phyloP scores from a whole-genome alignment of 73 alveolate species.

The Tetrahymena malaccensis region DNA sequence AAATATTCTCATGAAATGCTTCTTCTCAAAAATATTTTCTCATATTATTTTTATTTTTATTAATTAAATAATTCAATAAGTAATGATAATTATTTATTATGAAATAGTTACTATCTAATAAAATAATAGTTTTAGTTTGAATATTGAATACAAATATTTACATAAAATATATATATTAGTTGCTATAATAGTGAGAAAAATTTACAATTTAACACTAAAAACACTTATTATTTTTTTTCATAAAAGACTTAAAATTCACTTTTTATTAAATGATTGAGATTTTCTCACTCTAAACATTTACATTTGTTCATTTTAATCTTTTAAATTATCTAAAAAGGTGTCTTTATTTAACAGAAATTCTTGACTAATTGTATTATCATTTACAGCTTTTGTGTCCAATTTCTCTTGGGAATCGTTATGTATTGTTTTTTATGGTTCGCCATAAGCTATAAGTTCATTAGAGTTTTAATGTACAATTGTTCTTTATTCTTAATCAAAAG shows the following conservation, averaged over 20 bases:
- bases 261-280: neutral
- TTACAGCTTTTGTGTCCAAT: neutral
- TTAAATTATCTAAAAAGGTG: neutral
- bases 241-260: neutral
- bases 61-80: too few species aligned
- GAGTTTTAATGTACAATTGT: neutral
- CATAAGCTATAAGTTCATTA: neutral
- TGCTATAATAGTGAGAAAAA: too few species aligned
- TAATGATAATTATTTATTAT: too few species aligned
- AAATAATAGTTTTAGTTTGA: too few species aligned
- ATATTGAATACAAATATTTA: too few species aligned
- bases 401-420: neutral
- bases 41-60: too few species aligned
- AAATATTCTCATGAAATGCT: too few species aligned
- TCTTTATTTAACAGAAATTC: neutral
- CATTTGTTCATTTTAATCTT: neutral
- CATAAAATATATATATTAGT: too few species aligned
- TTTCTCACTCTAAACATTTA: neutral
- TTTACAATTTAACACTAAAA: too few species aligned
- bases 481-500: neutral
- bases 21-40: too few species aligned
- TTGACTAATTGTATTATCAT: neutral
- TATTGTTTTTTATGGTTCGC: neutral
- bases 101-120: too few species aligned
- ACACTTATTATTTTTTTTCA: too few species aligned